These are phyloP conservation scores for Apiospora pterosperma DNA, from an alignment of 2,329 filamentous ascomycete genomes.

Conservation along the genomic window DNA sequence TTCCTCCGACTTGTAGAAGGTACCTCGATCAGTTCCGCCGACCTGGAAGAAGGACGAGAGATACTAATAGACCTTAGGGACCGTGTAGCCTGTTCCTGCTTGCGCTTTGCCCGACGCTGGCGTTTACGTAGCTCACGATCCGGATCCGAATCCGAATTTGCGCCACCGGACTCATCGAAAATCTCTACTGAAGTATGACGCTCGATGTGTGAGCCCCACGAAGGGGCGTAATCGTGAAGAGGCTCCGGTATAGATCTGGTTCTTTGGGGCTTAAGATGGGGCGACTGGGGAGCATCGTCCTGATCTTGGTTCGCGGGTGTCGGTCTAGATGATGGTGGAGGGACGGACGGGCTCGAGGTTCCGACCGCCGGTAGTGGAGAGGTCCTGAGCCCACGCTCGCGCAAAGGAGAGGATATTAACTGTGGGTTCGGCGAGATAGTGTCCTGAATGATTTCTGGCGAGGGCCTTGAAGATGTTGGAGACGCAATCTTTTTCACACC, in stretches of 20 bases:
- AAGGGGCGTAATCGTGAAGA: slow-evolving; percentile 23
- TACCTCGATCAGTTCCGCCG: not conserved
- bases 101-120: not conserved
- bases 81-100: not conserved
- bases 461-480: slow-evolving; percentile 57
- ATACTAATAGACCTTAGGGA: not conserved
- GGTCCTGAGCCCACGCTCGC: slow-evolving; percentile 44
- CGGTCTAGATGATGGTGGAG: not conserved
- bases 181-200: slow-evolving; percentile 10
- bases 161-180: slow-evolving; percentile 9
- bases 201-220: not conserved
- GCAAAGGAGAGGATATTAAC: slow-evolving; percentile 45
- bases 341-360: slow-evolving; percentile 37
- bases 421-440: slow-evolving; percentile 41
- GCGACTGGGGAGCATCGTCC: slow-evolving; percentile 3
- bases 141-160: slow-evolving; percentile 4
- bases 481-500: slow-evolving; percentile 43
- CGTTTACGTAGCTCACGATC: not conserved
- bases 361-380: slow-evolving; percentile 37
- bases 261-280: slow-evolving; percentile 4
- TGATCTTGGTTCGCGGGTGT: not conserved
- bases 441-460: slow-evolving; percentile 42
- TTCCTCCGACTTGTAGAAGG: slow-evolving; percentile 6
- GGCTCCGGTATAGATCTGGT: slow-evolving; percentile 15
- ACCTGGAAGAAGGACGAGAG: not conserved